Percentiles rank a stretch among this genome's conserved stretches.
Conservation (phyloP, 1,139 yeast species). For the Sugiyamaella japonica region DNA sequence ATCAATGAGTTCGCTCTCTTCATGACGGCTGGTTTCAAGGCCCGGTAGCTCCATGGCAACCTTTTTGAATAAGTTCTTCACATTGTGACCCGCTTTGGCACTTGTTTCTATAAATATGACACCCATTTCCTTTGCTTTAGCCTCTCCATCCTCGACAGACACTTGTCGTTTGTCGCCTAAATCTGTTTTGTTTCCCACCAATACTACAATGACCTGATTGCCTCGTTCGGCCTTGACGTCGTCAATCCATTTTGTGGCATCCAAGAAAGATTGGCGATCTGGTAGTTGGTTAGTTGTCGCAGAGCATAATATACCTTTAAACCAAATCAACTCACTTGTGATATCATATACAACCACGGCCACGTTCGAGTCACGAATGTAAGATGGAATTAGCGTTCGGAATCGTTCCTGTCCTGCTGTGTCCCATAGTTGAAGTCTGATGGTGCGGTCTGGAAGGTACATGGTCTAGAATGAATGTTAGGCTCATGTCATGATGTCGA, state of each 20-base stretch:
- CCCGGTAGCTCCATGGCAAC: slow-evolving; percentile 93
- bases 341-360: slow-evolving; percentile 96
- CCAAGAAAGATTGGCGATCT: slow-evolving; percentile 66
- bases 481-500: not conserved
- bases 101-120: slow-evolving; percentile 90
- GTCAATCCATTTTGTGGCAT: slow-evolving; percentile 77
- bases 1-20: slow-evolving; percentile 50
- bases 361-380: slow-evolving; percentile 94
- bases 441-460: slow-evolving; percentile 75
- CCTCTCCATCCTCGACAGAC: slow-evolving; percentile 75
- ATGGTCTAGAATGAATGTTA: slow-evolving; percentile 46
- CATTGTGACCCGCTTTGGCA: slow-evolving; percentile 93
- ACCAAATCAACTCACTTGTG: slow-evolving; percentile 53
- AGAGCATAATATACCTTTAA: slow-evolving; percentile 1
- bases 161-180: slow-evolving; percentile 68
- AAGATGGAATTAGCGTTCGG: slow-evolving; percentile 89
- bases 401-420: slow-evolving; percentile 99
- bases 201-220: slow-evolving; percentile 62
- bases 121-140: slow-evolving; percentile 72
- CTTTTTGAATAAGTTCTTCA: slow-evolving; percentile 81
- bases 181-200: slow-evolving; percentile 84
- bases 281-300: slow-evolving; percentile 22
- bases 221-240: slow-evolving; percentile 80
- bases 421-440: slow-evolving; percentile 85
- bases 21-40: slow-evolving; percentile 49